Conservation (phyloP, 495 filamentous ascomycete genomes). For the Lepidopterella palustris region DNA sequence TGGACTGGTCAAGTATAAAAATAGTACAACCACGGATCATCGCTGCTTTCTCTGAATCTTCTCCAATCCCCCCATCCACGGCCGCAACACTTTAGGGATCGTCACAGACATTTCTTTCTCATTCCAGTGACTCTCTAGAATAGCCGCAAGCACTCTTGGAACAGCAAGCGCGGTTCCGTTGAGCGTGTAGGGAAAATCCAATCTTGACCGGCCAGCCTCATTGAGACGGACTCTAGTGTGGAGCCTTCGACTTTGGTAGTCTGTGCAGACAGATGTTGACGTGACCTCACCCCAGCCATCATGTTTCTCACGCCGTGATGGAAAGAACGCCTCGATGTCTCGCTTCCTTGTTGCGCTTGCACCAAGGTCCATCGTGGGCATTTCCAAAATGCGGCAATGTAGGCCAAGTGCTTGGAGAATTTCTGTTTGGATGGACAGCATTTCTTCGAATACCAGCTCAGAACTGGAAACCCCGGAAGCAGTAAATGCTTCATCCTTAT, state of each 20-base stretch:
- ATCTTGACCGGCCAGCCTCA: slow-evolving; percentile 39
- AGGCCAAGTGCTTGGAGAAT: slow-evolving; percentile 69
- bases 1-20: too few relatives aligned
- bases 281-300: slow-evolving; percentile 93
- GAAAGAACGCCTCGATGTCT: slow-evolving; percentile 94
- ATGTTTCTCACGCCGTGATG: slow-evolving; percentile 63
- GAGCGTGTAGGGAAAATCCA: slow-evolving; percentile 63
- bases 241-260: slow-evolving; percentile 83
- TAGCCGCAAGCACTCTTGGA: slow-evolving; percentile 77
- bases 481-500: slow-evolving; percentile 15
- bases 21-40: not conserved
- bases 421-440: slow-evolving; percentile 77
- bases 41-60: slow-evolving; percentile 17
- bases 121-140: slow-evolving; percentile 92
- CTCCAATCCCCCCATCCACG: slow-evolving; percentile 28
- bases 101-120: slow-evolving; percentile 39
- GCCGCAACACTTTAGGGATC: slow-evolving; percentile 26
- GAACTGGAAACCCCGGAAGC: slow-evolving; percentile 11
- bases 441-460: slow-evolving; percentile 61
- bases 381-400: slow-evolving; percentile 85
- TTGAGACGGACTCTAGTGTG: slow-evolving; percentile 59
- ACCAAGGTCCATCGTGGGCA: slow-evolving; percentile 83
- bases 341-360: slow-evolving; percentile 78
- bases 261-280: slow-evolving; percentile 82
- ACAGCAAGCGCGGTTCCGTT: slow-evolving; percentile 94